Conservation (phyloP, 2,329 filamentous ascomycete genomes). For the Lasiodiplodia gonubiensis region DNA sequence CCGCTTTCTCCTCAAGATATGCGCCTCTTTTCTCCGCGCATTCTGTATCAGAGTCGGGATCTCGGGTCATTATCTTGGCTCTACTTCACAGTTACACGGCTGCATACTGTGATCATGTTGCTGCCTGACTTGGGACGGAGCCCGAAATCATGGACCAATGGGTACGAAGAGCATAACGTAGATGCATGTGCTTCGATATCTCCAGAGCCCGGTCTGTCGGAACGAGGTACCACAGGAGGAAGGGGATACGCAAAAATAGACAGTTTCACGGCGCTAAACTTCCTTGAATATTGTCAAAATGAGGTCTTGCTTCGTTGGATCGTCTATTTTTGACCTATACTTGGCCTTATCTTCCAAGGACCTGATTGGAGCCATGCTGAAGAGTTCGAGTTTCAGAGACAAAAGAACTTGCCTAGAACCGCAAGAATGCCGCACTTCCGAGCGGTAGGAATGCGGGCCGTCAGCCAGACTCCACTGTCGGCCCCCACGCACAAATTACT, state of each 20-base stretch:
- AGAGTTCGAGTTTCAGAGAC: no score
- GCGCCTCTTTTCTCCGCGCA: not conserved
- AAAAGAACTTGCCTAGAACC: not conserved
- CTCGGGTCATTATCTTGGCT: no score
- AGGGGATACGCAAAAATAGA: not conserved
- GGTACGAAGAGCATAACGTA: not conserved
- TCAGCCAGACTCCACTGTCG: not conserved
- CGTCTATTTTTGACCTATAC: no score
- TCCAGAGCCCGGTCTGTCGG: not conserved
- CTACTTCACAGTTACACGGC: not conserved
- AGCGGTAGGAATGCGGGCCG: not conserved
- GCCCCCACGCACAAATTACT: not conserved
- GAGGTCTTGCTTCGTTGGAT: no score
- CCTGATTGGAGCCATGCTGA: no score
- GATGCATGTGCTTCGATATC: not conserved
- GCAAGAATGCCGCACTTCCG: not conserved
- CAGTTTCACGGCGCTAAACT: not conserved
- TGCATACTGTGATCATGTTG: not conserved
- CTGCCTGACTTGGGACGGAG: not conserved
- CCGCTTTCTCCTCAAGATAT: not conserved
- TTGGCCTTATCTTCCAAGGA: no score
- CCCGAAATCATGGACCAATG: not conserved
- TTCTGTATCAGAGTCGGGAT: no score
- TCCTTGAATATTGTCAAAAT: no score
- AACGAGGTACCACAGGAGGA: not conserved